phyloP scores from a whole-genome alignment of 2,329 filamentous ascomycete genomes.

The Fusarium odoratissimum region DNA sequence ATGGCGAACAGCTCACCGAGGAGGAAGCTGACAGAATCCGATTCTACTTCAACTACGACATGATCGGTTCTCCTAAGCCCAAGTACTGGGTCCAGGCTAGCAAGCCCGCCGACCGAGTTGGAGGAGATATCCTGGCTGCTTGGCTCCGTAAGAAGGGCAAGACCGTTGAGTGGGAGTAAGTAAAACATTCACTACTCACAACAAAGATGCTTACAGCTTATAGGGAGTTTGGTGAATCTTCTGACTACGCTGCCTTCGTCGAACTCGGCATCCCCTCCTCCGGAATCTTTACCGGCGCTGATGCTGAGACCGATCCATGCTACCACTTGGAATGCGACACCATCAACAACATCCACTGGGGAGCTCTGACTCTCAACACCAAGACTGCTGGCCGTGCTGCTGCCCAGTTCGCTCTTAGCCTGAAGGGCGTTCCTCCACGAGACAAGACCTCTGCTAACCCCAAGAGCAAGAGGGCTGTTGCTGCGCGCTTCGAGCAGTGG shows the following conservation, averaged over 20 bases:
- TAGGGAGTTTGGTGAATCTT: slow-evolving; percentile 52
- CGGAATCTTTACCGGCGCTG: slow-evolving; percentile 56
- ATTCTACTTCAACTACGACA: slow-evolving; percentile 78
- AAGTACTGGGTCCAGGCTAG: slow-evolving; percentile 55
- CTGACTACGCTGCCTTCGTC: slow-evolving; percentile 57
- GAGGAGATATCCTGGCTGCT: slow-evolving; percentile 50
- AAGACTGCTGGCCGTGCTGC: slow-evolving; percentile 63
- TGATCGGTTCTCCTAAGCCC: slow-evolving; percentile 66
- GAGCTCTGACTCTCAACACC: slow-evolving; percentile 53
- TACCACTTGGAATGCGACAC: slow-evolving; percentile 56
- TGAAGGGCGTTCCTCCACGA: slow-evolving; percentile 51
- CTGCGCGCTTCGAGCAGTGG: slow-evolving; percentile 43
- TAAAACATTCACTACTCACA: accelerated
- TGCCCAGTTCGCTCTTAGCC: slow-evolving; percentile 54
- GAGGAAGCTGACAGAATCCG: slow-evolving; percentile 65
- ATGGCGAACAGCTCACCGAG: slow-evolving; percentile 51
- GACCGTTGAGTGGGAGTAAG: slow-evolving; percentile 49
- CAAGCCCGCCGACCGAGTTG: slow-evolving; percentile 53
- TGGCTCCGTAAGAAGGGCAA: slow-evolving; percentile 52
- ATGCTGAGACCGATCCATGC: slow-evolving; percentile 50
- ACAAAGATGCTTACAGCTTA: slow-evolving; percentile 4
- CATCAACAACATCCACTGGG: slow-evolving; percentile 55
- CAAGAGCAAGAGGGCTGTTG: slow-evolving; percentile 40
- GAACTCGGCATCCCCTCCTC: slow-evolving; percentile 54
- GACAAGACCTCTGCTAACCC: slow-evolving; percentile 46